Percentiles rank a stretch among this genome's conserved stretches.
These are phyloP conservation scores for Calonectria pseudoturangicola DNA, from an alignment of 2,329 filamentous ascomycete species.

Conservation along the genomic window DNA sequence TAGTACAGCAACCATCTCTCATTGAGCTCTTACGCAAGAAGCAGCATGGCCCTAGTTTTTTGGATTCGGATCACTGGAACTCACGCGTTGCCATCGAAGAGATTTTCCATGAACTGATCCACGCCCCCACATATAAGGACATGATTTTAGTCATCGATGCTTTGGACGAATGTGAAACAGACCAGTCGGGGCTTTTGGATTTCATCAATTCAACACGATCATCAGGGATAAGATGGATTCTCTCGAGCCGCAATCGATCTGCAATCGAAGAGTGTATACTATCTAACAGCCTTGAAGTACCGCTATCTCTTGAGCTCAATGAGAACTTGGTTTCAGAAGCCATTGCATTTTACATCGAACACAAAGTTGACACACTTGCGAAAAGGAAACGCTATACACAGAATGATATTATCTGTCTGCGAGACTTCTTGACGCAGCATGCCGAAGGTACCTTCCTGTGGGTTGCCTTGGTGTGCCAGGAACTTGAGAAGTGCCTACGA, in stretches of 20 bases:
- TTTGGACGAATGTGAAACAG: constrained; percentile 66
- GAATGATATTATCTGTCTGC: not conserved
- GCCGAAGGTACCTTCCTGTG: not conserved
- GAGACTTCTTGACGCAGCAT: not conserved
- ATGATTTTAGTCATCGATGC: constrained; percentile 65
- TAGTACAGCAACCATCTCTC: too few relatives aligned
- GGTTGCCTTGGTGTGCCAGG: not conserved
- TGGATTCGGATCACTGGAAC: constrained; percentile 53
- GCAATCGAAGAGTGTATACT: not conserved
- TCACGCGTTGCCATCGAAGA: constrained; percentile 56
- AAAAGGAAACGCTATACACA: not conserved
- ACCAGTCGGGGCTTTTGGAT: constrained; percentile 57
- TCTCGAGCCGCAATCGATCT: not conserved
- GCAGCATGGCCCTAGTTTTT: too few relatives aligned
- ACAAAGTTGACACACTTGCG: not conserved
- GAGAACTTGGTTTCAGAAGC: not conserved
- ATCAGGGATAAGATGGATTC: constrained; percentile 60
- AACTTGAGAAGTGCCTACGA: not conserved
- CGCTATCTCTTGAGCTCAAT: not conserved
- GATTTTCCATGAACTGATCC: constrained; percentile 63
- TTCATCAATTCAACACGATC: constrained; percentile 56
- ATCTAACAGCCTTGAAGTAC: not conserved
- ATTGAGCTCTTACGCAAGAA: too few relatives aligned
- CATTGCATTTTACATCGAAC: not conserved
- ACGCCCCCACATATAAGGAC: constrained; percentile 57